Evolutionary conservation across 192 early-diverging fungal genomes (phyloP).

Genomic region (Paraglomus brasilianum): DNA sequence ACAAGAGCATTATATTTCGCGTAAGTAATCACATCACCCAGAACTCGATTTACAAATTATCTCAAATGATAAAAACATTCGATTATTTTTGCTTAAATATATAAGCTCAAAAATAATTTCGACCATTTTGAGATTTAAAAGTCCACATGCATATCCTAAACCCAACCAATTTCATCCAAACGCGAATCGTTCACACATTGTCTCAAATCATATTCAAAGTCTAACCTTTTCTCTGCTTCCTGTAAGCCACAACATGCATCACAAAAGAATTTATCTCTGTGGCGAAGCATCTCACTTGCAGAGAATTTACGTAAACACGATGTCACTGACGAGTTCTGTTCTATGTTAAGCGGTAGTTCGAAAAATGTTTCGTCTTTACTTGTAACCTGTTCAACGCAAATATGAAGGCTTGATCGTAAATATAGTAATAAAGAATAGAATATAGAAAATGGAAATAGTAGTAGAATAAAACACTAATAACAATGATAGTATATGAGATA

Average conservation of each 20-base stretch:
- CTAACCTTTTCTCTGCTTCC: slow-evolving; percentile 88
- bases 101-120: too few relatives aligned
- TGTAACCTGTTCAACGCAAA: slow-evolving; percentile 57
- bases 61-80: too few relatives aligned
- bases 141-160: neutral
- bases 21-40: neutral
- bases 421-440: neutral
- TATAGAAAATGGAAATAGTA: slow-evolving; percentile 12
- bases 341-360: slow-evolving; percentile 95
- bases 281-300: slow-evolving; percentile 90
- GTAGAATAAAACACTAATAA: neutral
- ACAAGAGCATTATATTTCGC: neutral
- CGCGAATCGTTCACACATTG: neutral
- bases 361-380: slow-evolving; percentile 93
- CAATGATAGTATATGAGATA: too few relatives aligned
- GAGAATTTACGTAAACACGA: slow-evolving; percentile 95
- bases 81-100: slow-evolving; percentile 1
- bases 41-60: too few relatives aligned
- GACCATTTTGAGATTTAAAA: too few relatives aligned
- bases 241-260: slow-evolving; percentile 92
- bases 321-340: slow-evolving; percentile 92
- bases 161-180: neutral
- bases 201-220: neutral
- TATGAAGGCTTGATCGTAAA: neutral
- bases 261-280: slow-evolving; percentile 98